A percentile compares a stretch with the other conserved stretches of the same genome.
Conservation (phyloP, 805 yeast genomes). For the Metschnikowia henanensis region DNA sequence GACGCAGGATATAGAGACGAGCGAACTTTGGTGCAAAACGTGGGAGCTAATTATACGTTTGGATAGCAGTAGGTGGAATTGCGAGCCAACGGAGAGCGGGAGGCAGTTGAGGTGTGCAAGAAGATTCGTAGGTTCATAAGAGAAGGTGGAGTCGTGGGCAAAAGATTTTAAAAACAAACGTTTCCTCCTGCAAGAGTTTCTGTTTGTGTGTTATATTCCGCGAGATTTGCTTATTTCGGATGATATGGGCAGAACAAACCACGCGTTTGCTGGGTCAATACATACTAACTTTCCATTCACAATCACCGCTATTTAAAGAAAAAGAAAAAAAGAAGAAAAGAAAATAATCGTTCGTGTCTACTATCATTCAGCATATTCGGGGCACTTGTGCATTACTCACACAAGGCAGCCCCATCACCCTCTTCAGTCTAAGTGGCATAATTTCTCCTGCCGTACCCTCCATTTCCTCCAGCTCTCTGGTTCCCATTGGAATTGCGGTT, state of each 20-base stretch:
- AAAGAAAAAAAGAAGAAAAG: neutral
- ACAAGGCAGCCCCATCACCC: conserved; percentile 1
- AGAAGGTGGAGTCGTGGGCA: neutral
- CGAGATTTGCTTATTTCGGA: neutral
- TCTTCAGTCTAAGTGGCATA: conserved; percentile 10
- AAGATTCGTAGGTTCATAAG: neutral
- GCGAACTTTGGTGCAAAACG: neutral
- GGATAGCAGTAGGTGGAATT: neutral
- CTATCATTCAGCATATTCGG: conserved; percentile 1
- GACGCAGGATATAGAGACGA: neutral
- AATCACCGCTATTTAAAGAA: conserved; percentile 2
- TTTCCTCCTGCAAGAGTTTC: neutral
- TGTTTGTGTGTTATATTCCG: conserved; percentile 6
- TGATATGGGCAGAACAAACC: neutral
- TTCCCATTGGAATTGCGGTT: conserved; percentile 11
- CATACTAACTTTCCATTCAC: conserved; percentile 2
- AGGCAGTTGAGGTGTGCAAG: neutral
- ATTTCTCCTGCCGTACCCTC: conserved; percentile 17
- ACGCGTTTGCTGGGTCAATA: neutral
- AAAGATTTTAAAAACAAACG: too few relatives aligned
- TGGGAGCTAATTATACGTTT: neutral
- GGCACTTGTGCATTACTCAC: neutral
- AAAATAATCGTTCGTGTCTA: neutral
- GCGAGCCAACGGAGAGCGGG: conserved; percentile 1
- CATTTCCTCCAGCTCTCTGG: conserved; percentile 18